phyloP scores from a whole-genome alignment of 768 basidiomycete genomes.

The Pluteus cervinus region DNA sequence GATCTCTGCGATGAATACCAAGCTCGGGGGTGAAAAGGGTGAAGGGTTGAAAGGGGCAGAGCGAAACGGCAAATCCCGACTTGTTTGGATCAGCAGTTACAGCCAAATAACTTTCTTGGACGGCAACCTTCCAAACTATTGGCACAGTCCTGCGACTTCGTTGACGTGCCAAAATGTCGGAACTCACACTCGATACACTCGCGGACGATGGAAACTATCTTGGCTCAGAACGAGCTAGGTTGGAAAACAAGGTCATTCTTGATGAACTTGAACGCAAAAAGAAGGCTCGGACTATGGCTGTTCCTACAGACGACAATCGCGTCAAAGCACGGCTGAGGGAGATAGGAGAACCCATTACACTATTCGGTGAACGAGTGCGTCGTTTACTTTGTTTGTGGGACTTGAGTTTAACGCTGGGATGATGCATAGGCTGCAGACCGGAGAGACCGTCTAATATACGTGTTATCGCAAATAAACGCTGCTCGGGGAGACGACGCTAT shows the following conservation, averaged over 20 bases:
- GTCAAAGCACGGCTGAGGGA: conserved; percentile 87
- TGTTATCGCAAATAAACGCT: conserved; percentile 89
- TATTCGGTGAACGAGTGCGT: conserved; percentile 95
- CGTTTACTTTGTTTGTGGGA: conserved; percentile 1
- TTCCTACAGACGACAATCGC: conserved; percentile 94
- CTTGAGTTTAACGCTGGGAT: conserved; percentile 8
- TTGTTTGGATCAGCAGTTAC: too few species aligned
- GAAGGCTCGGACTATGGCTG: conserved; percentile 86
- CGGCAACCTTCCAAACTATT: too few species aligned
- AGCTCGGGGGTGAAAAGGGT: too few species aligned
- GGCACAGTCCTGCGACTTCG: background rate
- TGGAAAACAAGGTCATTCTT: conserved; percentile 83
- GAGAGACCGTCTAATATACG: conserved; percentile 90
- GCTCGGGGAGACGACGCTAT: conserved; percentile 79
- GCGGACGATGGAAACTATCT: conserved; percentile 74
- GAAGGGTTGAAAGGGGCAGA: too few species aligned
- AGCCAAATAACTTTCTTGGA: too few species aligned
- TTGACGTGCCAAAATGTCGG: conserved; percentile 45
- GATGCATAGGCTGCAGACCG: conserved; percentile 81
- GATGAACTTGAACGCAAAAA: conserved; percentile 98
- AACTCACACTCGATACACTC: conserved; percentile 70
- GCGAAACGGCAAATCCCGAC: too few species aligned
- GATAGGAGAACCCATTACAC: conserved; percentile 93
- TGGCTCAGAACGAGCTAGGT: conserved; percentile 66
- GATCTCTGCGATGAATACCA: too few species aligned